phyloP scores from a whole-genome alignment of 2,329 filamentous ascomycete species.

The Cephalotrichum gorgonifer region DNA sequence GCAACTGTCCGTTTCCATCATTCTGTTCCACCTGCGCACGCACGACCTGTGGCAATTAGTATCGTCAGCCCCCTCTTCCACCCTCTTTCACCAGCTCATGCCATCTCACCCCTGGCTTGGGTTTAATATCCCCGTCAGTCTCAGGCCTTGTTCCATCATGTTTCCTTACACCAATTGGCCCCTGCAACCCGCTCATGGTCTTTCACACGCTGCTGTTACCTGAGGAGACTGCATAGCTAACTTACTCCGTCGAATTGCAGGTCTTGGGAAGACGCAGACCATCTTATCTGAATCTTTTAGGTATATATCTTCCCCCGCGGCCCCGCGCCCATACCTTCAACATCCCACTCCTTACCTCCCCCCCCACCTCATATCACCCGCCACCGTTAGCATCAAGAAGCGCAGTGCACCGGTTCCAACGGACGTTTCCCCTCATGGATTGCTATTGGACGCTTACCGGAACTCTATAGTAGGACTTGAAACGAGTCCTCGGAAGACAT shows the following conservation, averaged over 20 bases:
- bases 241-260: neutral
- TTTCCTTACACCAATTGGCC: neutral
- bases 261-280: neutral
- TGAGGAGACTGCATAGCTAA: neutral
- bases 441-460: constrained; percentile 44
- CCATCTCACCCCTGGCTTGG: neutral
- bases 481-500: constrained; percentile 20
- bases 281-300: neutral
- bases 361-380: neutral
- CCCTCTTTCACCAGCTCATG: neutral
- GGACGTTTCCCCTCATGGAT: constrained; percentile 19
- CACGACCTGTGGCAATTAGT: neutral
- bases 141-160: no score
- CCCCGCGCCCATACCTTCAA: neutral
- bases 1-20: neutral
- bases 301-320: neutral
- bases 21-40: neutral
- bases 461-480: constrained; percentile 54
- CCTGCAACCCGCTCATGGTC: neutral
- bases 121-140: neutral
- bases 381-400: neutral
- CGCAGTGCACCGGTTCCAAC: neutral
- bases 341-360: neutral
- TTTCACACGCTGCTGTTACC: neutral
- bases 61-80: neutral